Conservation (phyloP, 495 filamentous ascomycete species). For the Penicillium tannophilum region DNA sequence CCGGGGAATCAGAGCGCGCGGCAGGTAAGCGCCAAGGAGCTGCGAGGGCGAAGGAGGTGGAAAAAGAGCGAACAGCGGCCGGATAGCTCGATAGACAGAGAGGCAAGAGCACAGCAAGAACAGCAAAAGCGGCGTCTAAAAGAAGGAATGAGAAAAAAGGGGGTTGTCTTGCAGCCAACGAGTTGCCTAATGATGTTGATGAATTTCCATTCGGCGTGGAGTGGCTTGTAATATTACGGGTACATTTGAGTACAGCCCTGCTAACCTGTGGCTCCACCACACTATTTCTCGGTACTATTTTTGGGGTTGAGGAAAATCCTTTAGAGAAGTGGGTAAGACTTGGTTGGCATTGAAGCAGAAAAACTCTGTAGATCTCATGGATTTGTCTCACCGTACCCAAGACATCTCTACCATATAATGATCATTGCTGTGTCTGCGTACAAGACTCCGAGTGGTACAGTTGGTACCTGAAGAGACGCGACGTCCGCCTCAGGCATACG, state of each 20-base stretch:
- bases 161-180: constrained; percentile 5
- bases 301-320: constrained; percentile 5
- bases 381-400: not conserved
- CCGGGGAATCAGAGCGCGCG: constrained; percentile 13
- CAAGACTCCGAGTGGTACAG: not conserved
- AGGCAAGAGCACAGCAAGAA: not conserved
- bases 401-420: not conserved
- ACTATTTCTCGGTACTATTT: constrained; percentile 28
- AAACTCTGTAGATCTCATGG: not conserved
- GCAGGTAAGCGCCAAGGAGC: constrained; percentile 23
- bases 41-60: constrained; percentile 10
- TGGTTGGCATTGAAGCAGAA: not conserved
- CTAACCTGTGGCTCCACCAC: constrained; percentile 21
- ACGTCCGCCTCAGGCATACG: constrained; percentile 1
- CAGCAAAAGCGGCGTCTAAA: constrained; percentile 10
- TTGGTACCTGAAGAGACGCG: not conserved
- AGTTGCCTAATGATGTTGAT: constrained; percentile 23
- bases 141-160: constrained; percentile 14
- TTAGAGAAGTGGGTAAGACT: not conserved
- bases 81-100: constrained; percentile 11
- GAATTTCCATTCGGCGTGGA: constrained; percentile 27
- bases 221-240: constrained; percentile 33
- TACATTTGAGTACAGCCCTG: constrained; percentile 19
- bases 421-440: not conserved
- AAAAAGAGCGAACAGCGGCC: constrained; percentile 22